Evolutionary conservation across 179 eudicot species (phyloP).

Genomic region (Carnegiea gigantea): DNA sequence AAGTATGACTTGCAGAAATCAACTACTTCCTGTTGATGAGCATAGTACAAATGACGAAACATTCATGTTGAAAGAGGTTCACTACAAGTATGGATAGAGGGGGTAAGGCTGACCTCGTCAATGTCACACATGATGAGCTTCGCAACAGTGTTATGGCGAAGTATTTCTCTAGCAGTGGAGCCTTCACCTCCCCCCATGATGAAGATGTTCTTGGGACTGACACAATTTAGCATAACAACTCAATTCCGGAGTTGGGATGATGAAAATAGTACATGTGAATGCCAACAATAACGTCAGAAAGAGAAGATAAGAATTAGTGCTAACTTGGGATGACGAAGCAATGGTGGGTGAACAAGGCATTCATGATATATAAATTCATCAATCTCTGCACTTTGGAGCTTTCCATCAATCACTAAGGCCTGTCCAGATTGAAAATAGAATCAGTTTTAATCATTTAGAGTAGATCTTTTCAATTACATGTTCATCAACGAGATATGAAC

Average conservation of each 20-base stretch:
- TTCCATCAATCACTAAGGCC: conserved; percentile 90
- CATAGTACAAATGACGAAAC: background rate
- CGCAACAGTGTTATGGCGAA: conserved; percentile 64
- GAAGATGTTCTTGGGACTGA: conserved; percentile 69
- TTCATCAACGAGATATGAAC: conserved; percentile 23
- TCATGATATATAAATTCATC: conserved; percentile 96
- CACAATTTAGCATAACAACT: background rate
- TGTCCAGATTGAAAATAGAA: conserved; percentile 10
- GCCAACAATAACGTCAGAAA: background rate
- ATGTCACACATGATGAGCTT: conserved; percentile 93
- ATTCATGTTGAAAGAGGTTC: background rate
- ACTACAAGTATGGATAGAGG: background rate
- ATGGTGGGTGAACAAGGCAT: conserved; percentile 89
- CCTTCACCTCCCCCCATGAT: conserved; percentile 99
- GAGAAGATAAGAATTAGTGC: background rate
- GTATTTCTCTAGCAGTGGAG: conserved; percentile 85
- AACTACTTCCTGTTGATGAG: conserved; percentile 65
- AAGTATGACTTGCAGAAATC: conserved; percentile 83
- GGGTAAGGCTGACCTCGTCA: conserved; percentile 54
- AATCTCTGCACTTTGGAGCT: conserved; percentile 90
- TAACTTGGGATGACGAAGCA: conserved; percentile 68
- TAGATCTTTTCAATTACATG: background rate
- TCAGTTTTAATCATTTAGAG: background rate
- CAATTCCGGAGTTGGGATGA: background rate
- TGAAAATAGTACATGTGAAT: background rate